Evolutionary conservation across 306 rosid genomes (phyloP), one percentile per base, ranked within the genome.

Genomic region (Quercus suber): DNA sequence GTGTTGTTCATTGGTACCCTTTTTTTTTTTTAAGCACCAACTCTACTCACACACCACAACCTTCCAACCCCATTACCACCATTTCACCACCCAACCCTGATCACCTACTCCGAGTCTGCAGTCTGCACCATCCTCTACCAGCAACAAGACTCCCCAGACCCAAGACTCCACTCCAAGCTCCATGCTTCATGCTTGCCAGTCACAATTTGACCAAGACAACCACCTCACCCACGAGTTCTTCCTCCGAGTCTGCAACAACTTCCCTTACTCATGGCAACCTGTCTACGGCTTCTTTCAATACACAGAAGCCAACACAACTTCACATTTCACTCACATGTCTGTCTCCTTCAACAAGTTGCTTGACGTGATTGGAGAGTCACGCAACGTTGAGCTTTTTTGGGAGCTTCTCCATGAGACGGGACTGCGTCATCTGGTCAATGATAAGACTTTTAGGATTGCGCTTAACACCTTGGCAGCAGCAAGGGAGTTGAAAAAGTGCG

Each of bases 241-340:
- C 88, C 92, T 94, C 49, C 98, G 86, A 33, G 97, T 90, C 25
- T 89, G 97, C 93, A 94, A 92, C 87, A 77, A 71, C 1, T 92
- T 92, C 83, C 97, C 97, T 4, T 33, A 33, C 37, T 33, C 37
- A 5, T 33, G 37, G 37, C 37, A 33, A 1, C 37, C 7, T 33
- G 37, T 94, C 31, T 89, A 87, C 73, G 81, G 81, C 41, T 88
- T 94, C 88, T 92, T 80, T 84, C 82, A 70, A 15, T 89, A 63
- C 88, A 80, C 91, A 0, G 78, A 82, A 1, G 15, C 75, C 19
- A 17, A 70, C 52, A 90, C 93, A 35, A 6, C 41, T 35, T 35
- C 41, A 11, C 5, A 8, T 8, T 90, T 94, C 87, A 9, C 21
- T 2, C 97, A 94, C 78, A 78, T 91, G 79, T 33, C 87, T 0